Conservation (phyloP, 768 basidiomycete species). For the Suillus decipiens region DNA sequence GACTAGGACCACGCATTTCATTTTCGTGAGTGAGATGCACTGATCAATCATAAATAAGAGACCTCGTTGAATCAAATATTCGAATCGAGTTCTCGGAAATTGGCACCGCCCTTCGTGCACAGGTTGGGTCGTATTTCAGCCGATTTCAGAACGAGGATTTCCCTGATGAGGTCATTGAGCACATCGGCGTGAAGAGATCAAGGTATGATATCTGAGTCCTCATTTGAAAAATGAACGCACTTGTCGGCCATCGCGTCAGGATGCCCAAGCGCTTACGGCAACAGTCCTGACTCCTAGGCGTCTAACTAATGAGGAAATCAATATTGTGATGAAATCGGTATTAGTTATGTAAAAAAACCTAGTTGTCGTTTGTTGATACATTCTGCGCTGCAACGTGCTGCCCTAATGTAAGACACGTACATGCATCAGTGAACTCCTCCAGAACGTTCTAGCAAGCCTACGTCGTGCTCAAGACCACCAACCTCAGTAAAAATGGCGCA, state of each 20-base stretch:
- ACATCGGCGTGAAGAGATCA: conserved; percentile 42
- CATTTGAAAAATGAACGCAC: conserved; percentile 3
- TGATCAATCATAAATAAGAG: background rate
- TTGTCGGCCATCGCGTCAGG: too few relatives aligned
- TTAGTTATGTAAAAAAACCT: too few relatives aligned
- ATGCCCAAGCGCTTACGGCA: background rate
- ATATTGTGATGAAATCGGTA: background rate
- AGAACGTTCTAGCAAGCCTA: background rate
- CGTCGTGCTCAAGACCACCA: background rate
- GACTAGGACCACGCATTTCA: background rate
- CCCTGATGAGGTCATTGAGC: conserved; percentile 35
- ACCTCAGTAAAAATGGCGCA: background rate
- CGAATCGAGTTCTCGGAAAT: too few relatives aligned
- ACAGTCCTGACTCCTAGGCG: background rate
- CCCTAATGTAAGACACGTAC: too few relatives aligned
- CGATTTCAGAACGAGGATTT: too few relatives aligned
- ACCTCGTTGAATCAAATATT: too few relatives aligned
- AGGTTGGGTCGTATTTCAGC: too few relatives aligned
- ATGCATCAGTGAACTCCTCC: too few relatives aligned
- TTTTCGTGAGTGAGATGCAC: background rate
- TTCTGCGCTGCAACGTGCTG: too few relatives aligned
- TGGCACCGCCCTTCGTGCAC: too few relatives aligned
- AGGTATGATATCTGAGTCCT: conserved; percentile 15
- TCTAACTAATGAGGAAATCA: background rate
- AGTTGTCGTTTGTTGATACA: too few relatives aligned